Percentiles rank a stretch among this genome's conserved stretches.
phyloP scores from a whole-genome alignment of 805 yeast species.

The Saccharomycopsis sp. region DNA sequence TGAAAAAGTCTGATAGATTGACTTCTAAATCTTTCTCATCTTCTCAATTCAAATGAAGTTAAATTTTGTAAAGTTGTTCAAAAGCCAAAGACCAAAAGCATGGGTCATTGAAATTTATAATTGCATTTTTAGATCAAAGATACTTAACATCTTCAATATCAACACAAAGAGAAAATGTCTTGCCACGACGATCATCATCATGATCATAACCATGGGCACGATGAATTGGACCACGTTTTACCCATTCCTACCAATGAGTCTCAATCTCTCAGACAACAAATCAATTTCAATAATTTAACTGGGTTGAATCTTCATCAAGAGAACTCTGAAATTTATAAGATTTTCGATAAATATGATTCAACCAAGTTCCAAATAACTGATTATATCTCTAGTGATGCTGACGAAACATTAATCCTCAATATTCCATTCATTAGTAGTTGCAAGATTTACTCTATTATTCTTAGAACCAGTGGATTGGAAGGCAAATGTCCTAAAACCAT shows the following conservation, averaged over 20 bases:
- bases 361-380: constrained; percentile 36
- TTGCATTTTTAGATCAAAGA: no score
- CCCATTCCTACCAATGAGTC: constrained; percentile 63
- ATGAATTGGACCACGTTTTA: constrained; percentile 30
- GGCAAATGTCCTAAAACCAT: constrained; percentile 56
- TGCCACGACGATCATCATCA: constrained; percentile 20
- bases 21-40: no score
- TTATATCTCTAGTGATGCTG: constrained; percentile 55
- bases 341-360: constrained; percentile 41
- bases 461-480: constrained; percentile 48
- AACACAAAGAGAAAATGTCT: no score
- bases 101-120: no score
- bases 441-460: constrained; percentile 59
- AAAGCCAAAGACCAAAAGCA: no score
- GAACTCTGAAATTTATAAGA: constrained; percentile 33
- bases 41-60: no score
- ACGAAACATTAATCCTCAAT: constrained; percentile 64
- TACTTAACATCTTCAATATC: no score
- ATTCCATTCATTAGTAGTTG: constrained; percentile 69
- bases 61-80: no score
- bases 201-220: constrained; percentile 29
- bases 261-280: constrained; percentile 53
- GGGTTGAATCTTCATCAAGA: constrained; percentile 54
- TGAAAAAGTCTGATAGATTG: no score
- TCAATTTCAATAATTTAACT: constrained; percentile 48